Base-by-base conservation (phyloP, 306 rosid species). In the barrel medic (Medicago truncatula) region DNA sequence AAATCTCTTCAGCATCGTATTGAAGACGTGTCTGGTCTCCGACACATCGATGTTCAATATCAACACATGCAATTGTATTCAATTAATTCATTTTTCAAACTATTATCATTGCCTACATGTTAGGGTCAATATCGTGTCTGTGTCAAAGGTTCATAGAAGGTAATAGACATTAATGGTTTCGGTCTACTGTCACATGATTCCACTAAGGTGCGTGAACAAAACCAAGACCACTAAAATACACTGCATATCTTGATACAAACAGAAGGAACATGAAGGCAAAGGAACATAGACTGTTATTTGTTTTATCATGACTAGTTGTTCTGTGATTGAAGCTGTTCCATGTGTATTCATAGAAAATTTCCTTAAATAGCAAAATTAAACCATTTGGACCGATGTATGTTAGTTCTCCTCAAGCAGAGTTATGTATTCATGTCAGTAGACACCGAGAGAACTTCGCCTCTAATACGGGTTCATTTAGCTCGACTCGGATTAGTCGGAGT, bases 311-410 rank as follows among this genome's bases (percentile, higher is more conserved):
- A 28, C 41, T 40, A 56, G 7, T 72, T 76, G 17, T 71, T 23
- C 50, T 65, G 65, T 71, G 49, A 52, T 62, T 39, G 66, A 80
- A 76, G 62, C 31, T 40, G n/a, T 60, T 69, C 62, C 21, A 44
- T 64, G 60, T 49, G 50, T 40, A 44, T 73, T 47, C 52, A 39
- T 17, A 25, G 59, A 13, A 74, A 47, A 4, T 43, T 43, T 43
- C 49, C 11, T 43, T 11, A 0, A 46, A 16, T 46, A 46, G 6
- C 50, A 46, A 12, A 46, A 46, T 0, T 46, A 13, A 46, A 12
- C 52, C 16, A 46, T 46, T 46, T 4, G 16, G 52, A 46, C 8
- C 16, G 4, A 46, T 2, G 16, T 46, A 15, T 46, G 52, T 13
- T 5, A 2, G 52, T 43, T 43, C 49, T 43, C 15, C 49, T 43